Evolutionary conservation across 768 basidiomycete genomes (phyloP).

Genomic region (Scleroderma bovista): DNA sequence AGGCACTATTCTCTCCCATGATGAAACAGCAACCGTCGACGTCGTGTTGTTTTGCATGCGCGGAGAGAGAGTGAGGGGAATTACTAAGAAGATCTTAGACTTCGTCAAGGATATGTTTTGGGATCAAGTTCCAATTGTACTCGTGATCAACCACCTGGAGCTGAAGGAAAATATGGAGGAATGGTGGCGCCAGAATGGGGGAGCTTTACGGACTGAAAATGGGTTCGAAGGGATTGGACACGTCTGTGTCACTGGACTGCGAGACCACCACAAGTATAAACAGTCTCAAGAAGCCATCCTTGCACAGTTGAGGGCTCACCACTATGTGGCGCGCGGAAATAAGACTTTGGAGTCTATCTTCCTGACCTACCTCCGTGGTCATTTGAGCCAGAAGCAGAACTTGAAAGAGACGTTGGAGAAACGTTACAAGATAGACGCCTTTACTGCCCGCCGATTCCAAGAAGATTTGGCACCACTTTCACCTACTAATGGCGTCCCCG

Average conservation of each 20-base stretch:
- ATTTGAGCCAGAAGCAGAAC: neutral
- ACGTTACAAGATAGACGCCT: too few relatives aligned
- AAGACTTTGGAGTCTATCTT: neutral
- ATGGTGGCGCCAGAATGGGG: conserved; percentile 30
- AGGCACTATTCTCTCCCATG: neutral
- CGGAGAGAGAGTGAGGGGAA: neutral
- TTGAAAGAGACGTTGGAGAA: too few relatives aligned
- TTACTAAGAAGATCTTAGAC: neutral
- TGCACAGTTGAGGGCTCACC: neutral
- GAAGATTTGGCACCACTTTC: too few relatives aligned
- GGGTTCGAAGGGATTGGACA: neutral
- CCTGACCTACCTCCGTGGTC: neutral
- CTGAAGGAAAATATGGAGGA: conserved; percentile 16
- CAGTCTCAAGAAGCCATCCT: neutral
- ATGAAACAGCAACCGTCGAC: neutral
- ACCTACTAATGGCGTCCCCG: too few relatives aligned
- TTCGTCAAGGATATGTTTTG: conserved; percentile 2
- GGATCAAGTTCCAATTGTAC: conserved; percentile 7
- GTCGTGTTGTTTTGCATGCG: neutral
- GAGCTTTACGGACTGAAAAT: accelerated
- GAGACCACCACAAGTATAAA: neutral
- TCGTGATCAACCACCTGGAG: conserved; percentile 14
- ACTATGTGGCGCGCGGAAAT: neutral
- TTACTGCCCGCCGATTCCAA: too few relatives aligned
- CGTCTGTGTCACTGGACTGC: neutral